A percentile compares a stretch with the other conserved stretches of the same genome.
These are phyloP conservation scores for Knufia fluminis DNA, from an alignment of 2,329 filamentous ascomycete genomes.

Conservation along the genomic window DNA sequence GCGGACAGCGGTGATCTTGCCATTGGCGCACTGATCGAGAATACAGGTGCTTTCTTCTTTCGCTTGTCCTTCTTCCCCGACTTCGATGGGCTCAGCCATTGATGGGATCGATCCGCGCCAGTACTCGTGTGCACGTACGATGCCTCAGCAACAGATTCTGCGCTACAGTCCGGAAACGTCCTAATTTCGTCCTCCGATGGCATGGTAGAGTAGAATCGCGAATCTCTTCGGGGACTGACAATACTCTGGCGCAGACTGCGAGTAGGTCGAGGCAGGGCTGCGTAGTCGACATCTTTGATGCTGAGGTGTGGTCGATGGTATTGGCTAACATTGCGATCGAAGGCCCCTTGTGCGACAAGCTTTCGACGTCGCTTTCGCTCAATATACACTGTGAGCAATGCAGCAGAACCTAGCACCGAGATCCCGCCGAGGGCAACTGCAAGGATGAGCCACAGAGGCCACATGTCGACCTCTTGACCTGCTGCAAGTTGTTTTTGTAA, in stretches of 20 bases:
- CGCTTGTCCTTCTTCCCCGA: slow-evolving; percentile 24
- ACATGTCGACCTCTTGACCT: slow-evolving; percentile 9
- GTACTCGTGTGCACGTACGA: slow-evolving; percentile 20
- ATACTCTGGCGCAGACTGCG: slow-evolving; percentile 15
- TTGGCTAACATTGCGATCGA: slow-evolving; percentile 13
- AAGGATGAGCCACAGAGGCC: slow-evolving; percentile 17
- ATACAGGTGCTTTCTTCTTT: slow-evolving; percentile 25
- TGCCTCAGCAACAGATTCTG: slow-evolving; percentile 3
- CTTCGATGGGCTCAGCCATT: slow-evolving; percentile 27
- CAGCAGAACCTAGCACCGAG: slow-evolving; percentile 11
- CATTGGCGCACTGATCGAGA: slow-evolving; percentile 26
- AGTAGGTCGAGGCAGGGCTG: slow-evolving; percentile 14
- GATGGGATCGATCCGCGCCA: slow-evolving; percentile 26
- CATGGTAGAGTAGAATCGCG: slow-evolving; percentile 3
- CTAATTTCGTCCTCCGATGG: slow-evolving; percentile 3
- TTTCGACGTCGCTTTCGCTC: slow-evolving; percentile 16
- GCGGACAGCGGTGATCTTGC: slow-evolving; percentile 26
- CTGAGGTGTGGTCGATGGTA: slow-evolving; percentile 19
- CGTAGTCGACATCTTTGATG: slow-evolving; percentile 17
- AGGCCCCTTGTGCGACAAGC: slow-evolving; percentile 10
- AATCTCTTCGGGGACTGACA: slow-evolving; percentile 9
- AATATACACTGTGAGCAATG: slow-evolving; percentile 13
- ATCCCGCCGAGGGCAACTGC: slow-evolving; percentile 14
- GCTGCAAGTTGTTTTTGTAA: too few species aligned
- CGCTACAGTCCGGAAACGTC: slow-evolving; percentile 5